Percentiles rank a stretch among this genome's conserved stretches.
These are phyloP conservation scores for Daedalea quercina DNA, from an alignment of 768 basidiomycete genomes.

Conservation along the genomic window DNA sequence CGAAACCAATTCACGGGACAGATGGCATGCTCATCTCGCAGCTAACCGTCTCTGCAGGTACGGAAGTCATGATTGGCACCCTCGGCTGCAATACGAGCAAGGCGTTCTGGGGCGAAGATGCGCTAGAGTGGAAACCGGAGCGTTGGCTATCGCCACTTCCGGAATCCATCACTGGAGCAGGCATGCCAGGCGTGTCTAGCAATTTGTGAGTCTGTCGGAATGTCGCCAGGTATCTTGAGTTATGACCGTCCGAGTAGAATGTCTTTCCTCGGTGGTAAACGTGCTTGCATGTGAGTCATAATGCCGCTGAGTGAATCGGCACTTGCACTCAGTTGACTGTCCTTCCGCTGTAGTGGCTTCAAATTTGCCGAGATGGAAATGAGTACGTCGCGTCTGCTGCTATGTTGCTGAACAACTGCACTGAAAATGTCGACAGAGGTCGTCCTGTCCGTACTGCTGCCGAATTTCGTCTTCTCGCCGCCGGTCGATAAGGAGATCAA, in stretches of 20 bases:
- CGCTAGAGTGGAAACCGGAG: constrained; percentile 36
- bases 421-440: constrained; percentile 3
- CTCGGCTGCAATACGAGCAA: constrained; percentile 28
- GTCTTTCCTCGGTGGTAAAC: constrained; percentile 28
- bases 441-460: constrained; percentile 7
- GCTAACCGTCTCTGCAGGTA: constrained; percentile 21
- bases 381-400: constrained; percentile 6
- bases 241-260: constrained; percentile 20
- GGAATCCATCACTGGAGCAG: constrained; percentile 15
- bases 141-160: constrained; percentile 29
- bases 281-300: constrained; percentile 29
- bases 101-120: constrained; percentile 35
- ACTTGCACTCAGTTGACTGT: not conserved
- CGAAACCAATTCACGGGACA: constrained; percentile 20
- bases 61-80: constrained; percentile 19
- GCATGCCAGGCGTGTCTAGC: constrained; percentile 27
- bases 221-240: not conserved
- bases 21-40: constrained; percentile 21
- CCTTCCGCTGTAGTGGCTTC: constrained; percentile 10
- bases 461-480: constrained; percentile 7
- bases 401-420: not conserved
- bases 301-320: too few relatives aligned
- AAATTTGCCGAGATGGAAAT: constrained; percentile 18
- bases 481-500: constrained; percentile 6
- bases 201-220: constrained; percentile 12